Base-by-base conservation (phyloP, 805 yeast genomes). In the Wickerhamiella australiensis region DNA sequence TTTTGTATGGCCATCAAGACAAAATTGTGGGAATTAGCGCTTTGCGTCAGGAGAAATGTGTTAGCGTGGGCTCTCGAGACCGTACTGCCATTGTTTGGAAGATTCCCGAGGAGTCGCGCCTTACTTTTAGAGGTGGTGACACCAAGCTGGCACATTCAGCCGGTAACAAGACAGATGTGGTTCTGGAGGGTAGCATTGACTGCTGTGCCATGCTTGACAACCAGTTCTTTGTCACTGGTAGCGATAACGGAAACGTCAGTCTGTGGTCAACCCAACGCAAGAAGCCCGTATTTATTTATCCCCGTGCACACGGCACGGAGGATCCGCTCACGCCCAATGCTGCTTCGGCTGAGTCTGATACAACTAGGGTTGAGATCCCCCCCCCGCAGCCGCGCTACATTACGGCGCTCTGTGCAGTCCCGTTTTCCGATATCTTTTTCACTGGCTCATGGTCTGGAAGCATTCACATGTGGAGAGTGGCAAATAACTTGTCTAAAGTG, bases 11-110 rank as follows among this genome's bases (percentile, higher is more conserved):
- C 2, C 98, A 92, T 66, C 97, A 92, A 68, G 98, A 92, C 62
- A 70, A 77, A 49, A 88, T 90, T 42, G 74, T 76, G 40, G 96
- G 81, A 60, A 80, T 92, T 49, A 69, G 86, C 20, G 86, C 96
- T 0, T 69, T 92, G 53, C 76, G 77, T 8, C 79, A 80, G 64
- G 97, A 92, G 61, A 78, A 96, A 52, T 92, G 98, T 70, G 88
- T 92, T 15, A 85, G 95, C 22, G 97, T 90, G 27, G 98, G 98
- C 15, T 74, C 94, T 2, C 78, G 97, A 58, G 98, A 92, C 67
- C 80, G 94, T 59, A 85, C 96, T 4, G 96, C 90, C 8, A 82
- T 94, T 81, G 71, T 85, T 59, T 92, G 98, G 98, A 92, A 92
- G 64, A 86, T 92, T 56, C 78, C 95, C 22, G 98, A 92, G 59